These are phyloP conservation scores for Magnaporthiopsis rhizophila DNA, from an alignment of 2,329 filamentous ascomycete genomes.

Conservation along the genomic window DNA sequence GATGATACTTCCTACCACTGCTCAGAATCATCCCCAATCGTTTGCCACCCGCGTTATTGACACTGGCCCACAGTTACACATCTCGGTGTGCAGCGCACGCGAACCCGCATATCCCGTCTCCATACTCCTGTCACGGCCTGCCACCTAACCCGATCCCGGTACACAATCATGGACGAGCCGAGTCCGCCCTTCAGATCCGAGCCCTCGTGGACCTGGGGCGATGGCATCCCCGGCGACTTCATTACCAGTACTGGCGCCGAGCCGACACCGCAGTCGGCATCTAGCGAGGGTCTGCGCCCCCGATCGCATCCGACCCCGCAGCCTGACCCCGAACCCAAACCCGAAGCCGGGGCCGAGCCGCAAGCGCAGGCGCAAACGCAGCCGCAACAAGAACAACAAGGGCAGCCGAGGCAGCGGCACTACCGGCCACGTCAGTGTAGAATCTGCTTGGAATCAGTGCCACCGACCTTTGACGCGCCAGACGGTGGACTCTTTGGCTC, in stretches of 20 bases:
- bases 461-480: slow-evolving; percentile 37
- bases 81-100: not conserved
- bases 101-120: not conserved
- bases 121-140: not conserved
- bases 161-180: not conserved
- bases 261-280: not conserved
- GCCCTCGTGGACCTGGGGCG: not conserved
- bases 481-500: slow-evolving; percentile 24
- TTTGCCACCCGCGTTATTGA: not conserved
- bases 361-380: slow-evolving; percentile 10
- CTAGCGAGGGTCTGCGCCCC: not conserved
- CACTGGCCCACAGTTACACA: not conserved
- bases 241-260: not conserved
- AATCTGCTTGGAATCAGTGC: slow-evolving; percentile 71
- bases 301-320: not conserved
- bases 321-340: not conserved
- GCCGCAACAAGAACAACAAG: slow-evolving; percentile 13
- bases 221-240: not conserved
- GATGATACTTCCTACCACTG: not conserved
- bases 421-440: slow-evolving; percentile 74
- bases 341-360: not conserved
- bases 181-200: not conserved
- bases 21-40: not conserved
- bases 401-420: slow-evolving; percentile 27
- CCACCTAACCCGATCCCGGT: too few relatives aligned